Conservation (phyloP, 495 filamentous ascomycete genomes). For the Podospora anserina region DNA sequence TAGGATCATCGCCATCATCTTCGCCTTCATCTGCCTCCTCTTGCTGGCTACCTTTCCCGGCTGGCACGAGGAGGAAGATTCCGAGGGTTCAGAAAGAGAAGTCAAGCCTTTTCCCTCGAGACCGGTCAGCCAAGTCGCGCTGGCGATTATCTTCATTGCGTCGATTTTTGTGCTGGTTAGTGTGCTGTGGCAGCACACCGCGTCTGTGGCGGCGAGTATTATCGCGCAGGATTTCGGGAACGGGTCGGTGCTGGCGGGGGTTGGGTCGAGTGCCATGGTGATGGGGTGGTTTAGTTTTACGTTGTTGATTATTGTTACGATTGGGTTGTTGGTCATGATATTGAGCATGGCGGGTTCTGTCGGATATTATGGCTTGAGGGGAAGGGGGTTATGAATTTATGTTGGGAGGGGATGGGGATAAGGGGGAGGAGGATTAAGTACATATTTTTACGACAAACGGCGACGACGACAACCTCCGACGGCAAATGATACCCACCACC, state of each 20-base stretch:
- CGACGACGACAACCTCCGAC: background rate
- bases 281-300: constrained; percentile 96
- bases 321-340: constrained; percentile 93
- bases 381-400: background rate
- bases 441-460: background rate
- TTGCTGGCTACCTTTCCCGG: constrained; percentile 77
- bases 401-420: background rate
- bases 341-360: constrained; percentile 72
- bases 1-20: constrained; percentile 77
- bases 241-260: constrained; percentile 81
- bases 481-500: background rate
- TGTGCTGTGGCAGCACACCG: constrained; percentile 80
- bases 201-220: constrained; percentile 86
- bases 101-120: constrained; percentile 77
- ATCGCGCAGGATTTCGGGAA: constrained; percentile 95
- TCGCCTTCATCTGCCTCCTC: constrained; percentile 72
- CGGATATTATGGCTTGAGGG: constrained; percentile 38
- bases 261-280: constrained; percentile 90
- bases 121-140: constrained; percentile 68
- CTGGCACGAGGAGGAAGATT: constrained; percentile 73
- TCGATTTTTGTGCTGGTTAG: constrained; percentile 76
- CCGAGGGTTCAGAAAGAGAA: constrained; percentile 60
- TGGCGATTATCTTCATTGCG: constrained; percentile 76
- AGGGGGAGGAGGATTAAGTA: background rate
- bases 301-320: constrained; percentile 86